These are phyloP conservation scores for Polychytrium aggregatum DNA, from an alignment of 192 early-diverging fungal species.

Conservation along the genomic window DNA sequence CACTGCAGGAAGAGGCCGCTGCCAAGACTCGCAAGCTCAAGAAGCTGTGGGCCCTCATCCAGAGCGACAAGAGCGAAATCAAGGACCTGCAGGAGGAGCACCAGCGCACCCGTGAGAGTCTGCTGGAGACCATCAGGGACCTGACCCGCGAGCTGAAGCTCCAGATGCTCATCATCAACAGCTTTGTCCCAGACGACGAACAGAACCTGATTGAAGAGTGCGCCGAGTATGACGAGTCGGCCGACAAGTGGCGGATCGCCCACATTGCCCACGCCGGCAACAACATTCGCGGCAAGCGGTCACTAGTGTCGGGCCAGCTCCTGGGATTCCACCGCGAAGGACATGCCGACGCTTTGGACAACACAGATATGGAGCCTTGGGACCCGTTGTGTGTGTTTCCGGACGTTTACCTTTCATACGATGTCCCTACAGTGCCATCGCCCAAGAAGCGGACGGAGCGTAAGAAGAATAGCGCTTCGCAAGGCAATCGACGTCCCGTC, in stretches of 20 bases:
- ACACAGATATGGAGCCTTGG: constrained; percentile 29
- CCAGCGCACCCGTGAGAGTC: constrained; percentile 45
- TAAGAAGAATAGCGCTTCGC: not conserved
- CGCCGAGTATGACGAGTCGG: constrained; percentile 45
- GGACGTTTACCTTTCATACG: constrained; percentile 45
- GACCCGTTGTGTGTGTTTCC: constrained; percentile 46
- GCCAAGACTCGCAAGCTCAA: constrained; percentile 48
- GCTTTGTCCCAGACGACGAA: constrained; percentile 40
- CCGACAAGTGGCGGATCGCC: constrained; percentile 44
- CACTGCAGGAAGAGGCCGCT: constrained; percentile 49
- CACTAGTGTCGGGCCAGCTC: constrained; percentile 27
- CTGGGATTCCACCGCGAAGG: not conserved
- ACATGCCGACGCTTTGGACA: constrained; percentile 10
- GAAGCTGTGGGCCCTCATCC: constrained; percentile 41
- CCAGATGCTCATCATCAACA: constrained; percentile 32
- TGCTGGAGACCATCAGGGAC: constrained; percentile 48
- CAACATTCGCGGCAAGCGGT: constrained; percentile 44
- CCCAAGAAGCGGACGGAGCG: constrained; percentile 1
- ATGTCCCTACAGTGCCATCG: constrained; percentile 20
- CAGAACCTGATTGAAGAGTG: constrained; percentile 32
- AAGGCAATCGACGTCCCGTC: not conserved
- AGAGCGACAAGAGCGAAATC: constrained; percentile 35
- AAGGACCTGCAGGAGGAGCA: constrained; percentile 51
- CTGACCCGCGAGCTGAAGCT: constrained; percentile 46
- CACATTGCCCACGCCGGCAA: constrained; percentile 48